phyloP scores from a whole-genome alignment of 2,329 filamentous ascomycete species.

The Beauveria bassiana region DNA sequence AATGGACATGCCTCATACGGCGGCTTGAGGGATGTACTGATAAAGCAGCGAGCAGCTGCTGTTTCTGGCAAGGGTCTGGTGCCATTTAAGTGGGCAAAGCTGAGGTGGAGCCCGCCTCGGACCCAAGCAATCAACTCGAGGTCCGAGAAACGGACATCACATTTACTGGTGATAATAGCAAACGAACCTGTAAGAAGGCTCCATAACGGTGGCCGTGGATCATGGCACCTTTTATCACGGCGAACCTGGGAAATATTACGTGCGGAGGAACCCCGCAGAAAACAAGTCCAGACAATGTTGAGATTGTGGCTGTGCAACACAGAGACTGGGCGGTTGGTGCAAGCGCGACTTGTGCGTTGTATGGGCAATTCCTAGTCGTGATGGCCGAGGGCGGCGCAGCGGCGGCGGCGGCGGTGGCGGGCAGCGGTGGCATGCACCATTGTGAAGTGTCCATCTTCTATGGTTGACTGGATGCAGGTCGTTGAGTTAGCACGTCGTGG shows the following conservation, averaged over 20 bases:
- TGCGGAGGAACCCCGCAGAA: neutral
- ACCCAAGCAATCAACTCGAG: neutral
- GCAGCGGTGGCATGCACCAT: too few relatives aligned
- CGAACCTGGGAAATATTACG: neutral
- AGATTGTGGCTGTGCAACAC: conserved; percentile 1
- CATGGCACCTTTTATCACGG: neutral
- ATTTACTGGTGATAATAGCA: too few relatives aligned
- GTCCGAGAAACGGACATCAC: conserved; percentile 2
- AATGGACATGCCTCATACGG: conserved; percentile 1
- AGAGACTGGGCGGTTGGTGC: neutral
- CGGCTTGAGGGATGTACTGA: neutral
- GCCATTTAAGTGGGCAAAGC: neutral
- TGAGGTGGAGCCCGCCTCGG: conserved; percentile 1
- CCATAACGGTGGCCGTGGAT: neutral
- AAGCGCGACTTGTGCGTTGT: neutral
- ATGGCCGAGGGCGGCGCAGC: too few relatives aligned
- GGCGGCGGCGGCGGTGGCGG: too few relatives aligned
- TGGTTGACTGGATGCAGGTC: too few relatives aligned
- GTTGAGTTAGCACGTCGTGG: neutral
- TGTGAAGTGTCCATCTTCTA: too few relatives aligned
- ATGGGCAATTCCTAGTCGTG: too few relatives aligned
- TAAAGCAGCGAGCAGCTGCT: neutral
- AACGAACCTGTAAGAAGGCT: neutral
- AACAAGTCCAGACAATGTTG: neutral
- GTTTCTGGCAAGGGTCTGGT: neutral